A percentile compares a stretch with the other conserved stretches of the same genome.
Conservation (phyloP, 371 early-diverging fungal genomes). For the Coemansia sp. region DNA sequence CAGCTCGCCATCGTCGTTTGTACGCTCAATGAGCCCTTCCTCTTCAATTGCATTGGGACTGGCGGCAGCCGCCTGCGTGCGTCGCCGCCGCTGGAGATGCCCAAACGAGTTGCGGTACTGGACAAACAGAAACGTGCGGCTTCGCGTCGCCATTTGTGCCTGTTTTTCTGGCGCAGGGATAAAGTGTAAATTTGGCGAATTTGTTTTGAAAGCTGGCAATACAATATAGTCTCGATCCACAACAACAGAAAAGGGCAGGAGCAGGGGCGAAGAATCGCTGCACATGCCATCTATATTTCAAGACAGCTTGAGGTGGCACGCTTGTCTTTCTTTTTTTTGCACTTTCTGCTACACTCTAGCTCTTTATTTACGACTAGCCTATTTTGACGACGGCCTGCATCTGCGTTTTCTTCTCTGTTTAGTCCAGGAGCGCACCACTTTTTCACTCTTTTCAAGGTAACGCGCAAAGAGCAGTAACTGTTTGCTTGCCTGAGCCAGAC, state of each 20-base stretch:
- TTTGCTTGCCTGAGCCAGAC: neutral
- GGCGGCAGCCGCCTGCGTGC: conserved; percentile 49
- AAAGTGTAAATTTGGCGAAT: conserved; percentile 49
- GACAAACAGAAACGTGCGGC: conserved; percentile 85
- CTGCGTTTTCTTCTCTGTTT: neutral
- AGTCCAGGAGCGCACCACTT: neutral
- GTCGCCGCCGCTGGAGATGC: conserved; percentile 58
- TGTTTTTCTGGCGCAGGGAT: neutral
- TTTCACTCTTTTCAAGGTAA: neutral
- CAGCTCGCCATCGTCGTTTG: conserved; percentile 44
- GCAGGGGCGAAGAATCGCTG: neutral
- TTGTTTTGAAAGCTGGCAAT: neutral
- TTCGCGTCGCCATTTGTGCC: conserved; percentile 61
- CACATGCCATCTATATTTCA: neutral
- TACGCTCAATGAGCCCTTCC: conserved; percentile 44
- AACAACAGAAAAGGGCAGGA: neutral
- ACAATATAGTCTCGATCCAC: neutral
- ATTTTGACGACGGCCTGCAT: conserved; percentile 10
- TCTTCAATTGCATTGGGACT: conserved; percentile 37
- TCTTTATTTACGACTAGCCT: conserved; percentile 5
- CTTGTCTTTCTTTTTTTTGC: conserved; percentile 3
- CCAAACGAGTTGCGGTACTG: conserved; percentile 92
- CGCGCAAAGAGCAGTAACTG: neutral
- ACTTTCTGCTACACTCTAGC: conserved; percentile 5
- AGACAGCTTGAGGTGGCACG: neutral